Evolutionary conservation across 2,329 filamentous ascomycete species (phyloP).

Genomic region (Penicillium hordei): DNA sequence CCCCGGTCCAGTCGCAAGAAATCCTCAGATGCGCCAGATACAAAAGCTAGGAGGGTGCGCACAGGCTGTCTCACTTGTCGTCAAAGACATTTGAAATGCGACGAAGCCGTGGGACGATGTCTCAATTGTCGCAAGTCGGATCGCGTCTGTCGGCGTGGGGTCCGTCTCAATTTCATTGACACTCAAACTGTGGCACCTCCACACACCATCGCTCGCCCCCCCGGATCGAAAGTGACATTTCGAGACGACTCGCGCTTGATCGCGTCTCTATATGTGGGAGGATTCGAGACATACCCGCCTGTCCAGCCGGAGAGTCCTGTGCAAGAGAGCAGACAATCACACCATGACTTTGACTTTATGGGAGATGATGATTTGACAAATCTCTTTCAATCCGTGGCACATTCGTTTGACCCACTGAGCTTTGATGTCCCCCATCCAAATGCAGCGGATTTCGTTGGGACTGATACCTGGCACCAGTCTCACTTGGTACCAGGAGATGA

Average conservation of each 20-base stretch:
- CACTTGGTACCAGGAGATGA: conserved; percentile 25
- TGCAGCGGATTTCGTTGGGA: conserved; percentile 29
- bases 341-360: conserved; percentile 31
- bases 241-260: conserved; percentile 86
- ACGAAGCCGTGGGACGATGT: conserved; percentile 67
- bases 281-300: conserved; percentile 68
- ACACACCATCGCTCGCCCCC: conserved; percentile 56
- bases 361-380: conserved; percentile 40
- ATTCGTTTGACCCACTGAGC: conserved; percentile 51
- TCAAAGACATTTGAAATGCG: conserved; percentile 87
- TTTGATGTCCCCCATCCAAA: conserved; percentile 44
- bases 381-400: conserved; percentile 53
- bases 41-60: conserved; percentile 78
- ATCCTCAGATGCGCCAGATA: conserved; percentile 23
- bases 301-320: conserved; percentile 44
- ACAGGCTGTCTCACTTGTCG: conserved; percentile 90
- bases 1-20: conserved; percentile 25
- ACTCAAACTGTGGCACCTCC: conserved; percentile 70
- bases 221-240: conserved; percentile 73
- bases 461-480: conserved; percentile 26
- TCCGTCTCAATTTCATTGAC: conserved; percentile 90
- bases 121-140: conserved; percentile 88
- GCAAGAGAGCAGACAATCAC: conserved; percentile 20
- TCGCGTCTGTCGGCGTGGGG: conserved; percentile 78
- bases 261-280: conserved; percentile 84